A percentile compares a stretch with the other conserved stretches of the same genome.
These are phyloP conservation scores for Calvatia gigantea DNA, from an alignment of 768 basidiomycete species.

Conservation along the genomic window DNA sequence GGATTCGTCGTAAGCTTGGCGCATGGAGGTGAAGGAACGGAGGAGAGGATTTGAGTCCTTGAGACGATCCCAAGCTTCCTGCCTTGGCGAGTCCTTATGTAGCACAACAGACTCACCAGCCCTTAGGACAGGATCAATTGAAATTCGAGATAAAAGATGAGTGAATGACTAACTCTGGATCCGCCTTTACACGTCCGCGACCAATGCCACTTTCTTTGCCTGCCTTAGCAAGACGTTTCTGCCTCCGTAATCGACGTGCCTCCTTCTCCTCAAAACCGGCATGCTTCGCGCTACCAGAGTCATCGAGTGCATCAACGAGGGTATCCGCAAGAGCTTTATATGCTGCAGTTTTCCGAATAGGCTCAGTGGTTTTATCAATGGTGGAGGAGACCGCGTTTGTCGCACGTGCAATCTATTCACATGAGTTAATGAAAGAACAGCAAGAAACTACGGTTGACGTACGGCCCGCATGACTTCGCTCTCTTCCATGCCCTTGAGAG, in stretches of 20 bases:
- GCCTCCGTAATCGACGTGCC: slow-evolving; percentile 74
- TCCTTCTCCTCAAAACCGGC: slow-evolving; percentile 97
- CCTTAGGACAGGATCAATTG: slow-evolving; percentile 32
- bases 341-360: slow-evolving; percentile 93
- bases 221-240: slow-evolving; percentile 79
- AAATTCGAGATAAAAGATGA: slow-evolving; percentile 4
- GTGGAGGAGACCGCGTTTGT: slow-evolving; percentile 83
- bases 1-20: slow-evolving; percentile 82
- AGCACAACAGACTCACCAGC: slow-evolving; percentile 85
- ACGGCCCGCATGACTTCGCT: slow-evolving; percentile 88
- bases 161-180: slow-evolving; percentile 70
- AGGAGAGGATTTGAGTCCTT: slow-evolving; percentile 81
- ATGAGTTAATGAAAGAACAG: neutral
- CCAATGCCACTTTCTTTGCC: slow-evolving; percentile 66
- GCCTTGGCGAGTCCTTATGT: slow-evolving; percentile 76
- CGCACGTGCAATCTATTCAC: slow-evolving; percentile 74
- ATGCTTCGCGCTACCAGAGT: slow-evolving; percentile 89
- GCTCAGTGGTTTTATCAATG: slow-evolving; percentile 88
- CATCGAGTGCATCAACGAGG: slow-evolving; percentile 88
- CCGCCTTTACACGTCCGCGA: slow-evolving; percentile 53
- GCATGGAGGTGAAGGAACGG: slow-evolving; percentile 51
- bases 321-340: slow-evolving; percentile 92
- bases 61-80: slow-evolving; percentile 76
- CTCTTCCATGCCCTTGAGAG: slow-evolving; percentile 91
- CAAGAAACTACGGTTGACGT: slow-evolving; percentile 24